Percentiles rank a stretch among this genome's conserved stretches.
These are phyloP conservation scores for Hanseniaspora valbyensis DNA, from an alignment of 805 yeast species.

Conservation along the genomic window DNA sequence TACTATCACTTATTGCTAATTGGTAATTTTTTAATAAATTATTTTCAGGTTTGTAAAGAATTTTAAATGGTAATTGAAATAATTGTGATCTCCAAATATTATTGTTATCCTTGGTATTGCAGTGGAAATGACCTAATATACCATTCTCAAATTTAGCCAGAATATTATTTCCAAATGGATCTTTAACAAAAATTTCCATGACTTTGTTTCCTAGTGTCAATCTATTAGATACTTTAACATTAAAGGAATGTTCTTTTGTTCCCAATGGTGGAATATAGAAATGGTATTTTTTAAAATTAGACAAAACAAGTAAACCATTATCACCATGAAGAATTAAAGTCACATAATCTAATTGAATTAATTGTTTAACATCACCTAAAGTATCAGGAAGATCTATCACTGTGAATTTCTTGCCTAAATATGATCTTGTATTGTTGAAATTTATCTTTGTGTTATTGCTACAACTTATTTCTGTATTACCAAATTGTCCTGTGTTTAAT, in stretches of 20 bases:
- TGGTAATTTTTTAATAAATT: slow-evolving; percentile 42
- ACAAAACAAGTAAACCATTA: slow-evolving; percentile 53
- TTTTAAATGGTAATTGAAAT: slow-evolving; percentile 36
- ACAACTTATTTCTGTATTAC: slow-evolving; percentile 34
- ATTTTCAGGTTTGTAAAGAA: slow-evolving; percentile 51
- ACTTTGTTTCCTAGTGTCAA: slow-evolving; percentile 21
- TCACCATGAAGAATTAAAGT: slow-evolving; percentile 52
- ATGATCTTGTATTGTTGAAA: slow-evolving; percentile 36
- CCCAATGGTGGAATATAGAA: slow-evolving; percentile 31
- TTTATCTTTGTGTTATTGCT: slow-evolving; percentile 29
- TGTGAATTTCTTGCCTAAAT: slow-evolving; percentile 20
- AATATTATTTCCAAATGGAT: slow-evolving; percentile 33
- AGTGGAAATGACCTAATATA: slow-evolving; percentile 34
- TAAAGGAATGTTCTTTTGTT: slow-evolving; percentile 18
- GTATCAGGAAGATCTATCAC: slow-evolving; percentile 20
- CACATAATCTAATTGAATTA: slow-evolving; percentile 54
- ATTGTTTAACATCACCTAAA: slow-evolving; percentile 36
- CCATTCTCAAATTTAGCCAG: slow-evolving; percentile 51
- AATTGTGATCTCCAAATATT: slow-evolving; percentile 30
- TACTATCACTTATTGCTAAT: slow-evolving; percentile 56
- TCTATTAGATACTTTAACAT: slow-evolving; percentile 22
- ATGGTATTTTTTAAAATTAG: slow-evolving; percentile 46
- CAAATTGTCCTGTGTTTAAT: slow-evolving; percentile 71
- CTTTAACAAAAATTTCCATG: slow-evolving; percentile 27
- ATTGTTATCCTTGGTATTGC: slow-evolving; percentile 16